Evolutionary conservation across 2,329 filamentous ascomycete species (phyloP).

Genomic region (Meredithiella fracta): DNA sequence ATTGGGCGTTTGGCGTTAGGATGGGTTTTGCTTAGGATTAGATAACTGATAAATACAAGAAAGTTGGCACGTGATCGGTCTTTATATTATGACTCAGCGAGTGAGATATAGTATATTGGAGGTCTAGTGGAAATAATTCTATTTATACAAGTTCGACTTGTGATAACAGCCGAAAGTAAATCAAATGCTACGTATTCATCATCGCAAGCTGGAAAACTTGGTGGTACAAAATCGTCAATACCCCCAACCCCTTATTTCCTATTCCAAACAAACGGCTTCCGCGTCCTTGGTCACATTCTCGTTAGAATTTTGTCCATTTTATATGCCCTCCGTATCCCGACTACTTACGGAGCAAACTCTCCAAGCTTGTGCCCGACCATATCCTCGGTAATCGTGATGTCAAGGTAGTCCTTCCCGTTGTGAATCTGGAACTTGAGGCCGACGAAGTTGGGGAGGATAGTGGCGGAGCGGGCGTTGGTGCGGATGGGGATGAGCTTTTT

Average conservation of each 20-base stretch:
- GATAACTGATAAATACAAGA: neutral
- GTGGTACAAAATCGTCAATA: conserved; percentile 10
- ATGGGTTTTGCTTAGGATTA: conserved; percentile 14
- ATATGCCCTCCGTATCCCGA: too few species aligned
- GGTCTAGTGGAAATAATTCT: neutral
- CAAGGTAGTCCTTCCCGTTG: conserved; percentile 76
- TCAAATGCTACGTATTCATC: conserved; percentile 1
- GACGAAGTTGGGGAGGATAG: conserved; percentile 83
- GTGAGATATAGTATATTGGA: too few species aligned
- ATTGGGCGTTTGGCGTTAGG: conserved; percentile 7
- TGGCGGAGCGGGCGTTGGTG: conserved; percentile 75
- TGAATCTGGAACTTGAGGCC: conserved; percentile 79
- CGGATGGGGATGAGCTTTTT: conserved; percentile 56
- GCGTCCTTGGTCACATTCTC: conserved; percentile 26
- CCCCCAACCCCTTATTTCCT: conserved; percentile 21
- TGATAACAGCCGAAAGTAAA: neutral
- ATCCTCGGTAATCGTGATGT: conserved; percentile 74
- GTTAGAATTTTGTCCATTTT: neutral
- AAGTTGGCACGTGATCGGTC: neutral
- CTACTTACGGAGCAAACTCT: conserved; percentile 71
- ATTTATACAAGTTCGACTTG: neutral
- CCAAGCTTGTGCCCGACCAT: conserved; percentile 95
- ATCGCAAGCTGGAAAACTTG: neutral
- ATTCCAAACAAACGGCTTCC: conserved; percentile 41
- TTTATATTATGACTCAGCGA: neutral